Evolutionary conservation across 768 basidiomycete species (phyloP), one percentile per base, ranked within the genome.

Genomic region (Favolaschia claudopus): DNA sequence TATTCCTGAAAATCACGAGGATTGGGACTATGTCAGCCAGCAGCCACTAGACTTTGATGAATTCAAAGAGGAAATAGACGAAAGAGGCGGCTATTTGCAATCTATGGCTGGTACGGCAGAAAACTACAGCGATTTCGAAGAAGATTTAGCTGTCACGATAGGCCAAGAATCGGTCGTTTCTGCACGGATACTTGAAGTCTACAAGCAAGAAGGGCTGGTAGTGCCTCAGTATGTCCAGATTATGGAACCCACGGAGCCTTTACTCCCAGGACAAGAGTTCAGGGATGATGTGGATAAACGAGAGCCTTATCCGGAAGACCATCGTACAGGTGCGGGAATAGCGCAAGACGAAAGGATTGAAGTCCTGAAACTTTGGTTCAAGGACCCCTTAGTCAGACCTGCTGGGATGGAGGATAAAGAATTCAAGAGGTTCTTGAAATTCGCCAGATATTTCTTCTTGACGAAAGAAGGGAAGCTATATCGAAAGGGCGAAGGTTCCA

Each of bases 371-470:
- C n/a, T n/a, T n/a, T n/a, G n/a, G n/a, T n/a, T n/a, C n/a, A n/a
- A n/a, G n/a, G n/a, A n/a, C n/a, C n/a, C n/a, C n/a, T 66, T 10
- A 77, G 77, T 78, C 78, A 79, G 13, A 66, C 44, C 25, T 31
- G 34, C 27, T 6, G 39, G 33, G 5, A n/a, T 45, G 25, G 19
- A 37, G 5, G 33, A 51, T 14, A 32, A 51, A 8, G n/a, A 51
- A 20, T 38, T 24, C n/a, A 14, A 25, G 20, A 12, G 12, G 5
- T 37, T 32, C 25, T n/a, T 54, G 17, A 3, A 28, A 2, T 38
- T 15, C n/a, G 29, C 45, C 9, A 32, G 31, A 4, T 33, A 47
- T 8, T 47, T 47, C 45, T 47, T 47, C 34, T 31, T 44, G 15
- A 44, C n/a, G n/a, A n/a, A 28, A 6, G 43, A 29, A 29, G 43